A percentile compares a stretch with the other conserved stretches of the same genome.
These are phyloP conservation scores for Actinidia arguta DNA, from an alignment of 179 eudicot species.

Conservation along the genomic window DNA sequence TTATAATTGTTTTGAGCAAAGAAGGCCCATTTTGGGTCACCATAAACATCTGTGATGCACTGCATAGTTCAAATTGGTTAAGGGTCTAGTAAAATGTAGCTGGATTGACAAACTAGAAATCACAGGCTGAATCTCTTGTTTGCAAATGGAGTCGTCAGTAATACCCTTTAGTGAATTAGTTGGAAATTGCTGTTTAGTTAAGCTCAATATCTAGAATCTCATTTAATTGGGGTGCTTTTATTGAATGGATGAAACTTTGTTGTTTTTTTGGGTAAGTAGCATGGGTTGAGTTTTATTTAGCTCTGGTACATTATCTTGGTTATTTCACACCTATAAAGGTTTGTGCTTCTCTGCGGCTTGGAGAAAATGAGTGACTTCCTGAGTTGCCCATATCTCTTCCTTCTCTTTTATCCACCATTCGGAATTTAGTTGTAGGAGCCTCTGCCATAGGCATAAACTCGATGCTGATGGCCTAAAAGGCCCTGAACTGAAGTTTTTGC, in stretches of 20 bases:
- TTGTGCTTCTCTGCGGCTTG: no score
- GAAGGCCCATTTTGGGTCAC: not conserved
- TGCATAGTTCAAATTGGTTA: not conserved
- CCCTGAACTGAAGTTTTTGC: not conserved
- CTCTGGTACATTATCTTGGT: constrained; percentile 8
- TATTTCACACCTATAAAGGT: not conserved
- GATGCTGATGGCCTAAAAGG: not conserved
- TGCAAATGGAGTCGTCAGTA: not conserved
- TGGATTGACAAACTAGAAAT: not conserved
- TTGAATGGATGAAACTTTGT: not conserved
- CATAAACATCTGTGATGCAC: not conserved
- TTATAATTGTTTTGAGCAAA: not conserved
- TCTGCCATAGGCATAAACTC: constrained; percentile 1
- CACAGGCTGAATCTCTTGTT: not conserved
- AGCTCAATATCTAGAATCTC: no score
- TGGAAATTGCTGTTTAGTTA: no score
- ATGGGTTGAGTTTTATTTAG: not conserved
- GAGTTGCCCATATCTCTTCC: not conserved
- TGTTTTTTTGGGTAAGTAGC: not conserved
- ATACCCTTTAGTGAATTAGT: no score
- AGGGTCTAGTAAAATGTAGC: not conserved
- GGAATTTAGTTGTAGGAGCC: constrained; percentile 1
- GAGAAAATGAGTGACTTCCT: no score
- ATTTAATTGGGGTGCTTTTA: no score
- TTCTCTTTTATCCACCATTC: not conserved